These are phyloP conservation scores for Clausena lansium DNA, from an alignment of 345 rosid species.

Conservation along the genomic window DNA sequence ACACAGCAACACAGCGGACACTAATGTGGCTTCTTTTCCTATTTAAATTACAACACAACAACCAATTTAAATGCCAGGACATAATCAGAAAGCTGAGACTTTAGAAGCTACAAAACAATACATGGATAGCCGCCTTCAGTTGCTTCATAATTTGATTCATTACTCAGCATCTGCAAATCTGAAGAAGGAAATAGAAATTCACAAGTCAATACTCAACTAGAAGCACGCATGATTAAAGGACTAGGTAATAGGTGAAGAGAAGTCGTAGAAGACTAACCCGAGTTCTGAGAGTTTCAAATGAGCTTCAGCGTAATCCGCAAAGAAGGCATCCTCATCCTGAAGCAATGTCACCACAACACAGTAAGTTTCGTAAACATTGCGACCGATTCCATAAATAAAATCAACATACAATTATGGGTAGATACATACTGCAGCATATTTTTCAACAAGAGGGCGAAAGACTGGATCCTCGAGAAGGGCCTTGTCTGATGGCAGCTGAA, in stretches of 20 bases:
- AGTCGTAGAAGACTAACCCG: slow-evolving; percentile 39
- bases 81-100: neutral
- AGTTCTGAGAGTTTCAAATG: slow-evolving; percentile 84
- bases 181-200: neutral
- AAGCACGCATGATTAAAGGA: neutral
- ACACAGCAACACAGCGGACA: neutral
- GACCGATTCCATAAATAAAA: neutral
- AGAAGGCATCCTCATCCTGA: slow-evolving; percentile 83
- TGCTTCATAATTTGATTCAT: neutral
- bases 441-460: slow-evolving; percentile 69
- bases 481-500: slow-evolving; percentile 75
- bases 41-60: neutral
- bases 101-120: neutral
- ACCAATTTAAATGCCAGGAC: neutral
- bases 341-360: neutral
- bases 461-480: slow-evolving; percentile 74
- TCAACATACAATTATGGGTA: neutral
- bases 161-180: slow-evolving; percentile 41
- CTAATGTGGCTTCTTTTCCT: neutral
- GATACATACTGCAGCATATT: slow-evolving; percentile 64
- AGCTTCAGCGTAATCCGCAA: slow-evolving; percentile 66
- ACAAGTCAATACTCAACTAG: neutral
- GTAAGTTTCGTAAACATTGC: neutral
- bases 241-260: too few relatives aligned
- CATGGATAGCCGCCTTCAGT: neutral